Evolutionary conservation across 2,329 filamentous ascomycete species (phyloP), one percentile per base, ranked within the genome.

Genomic region (Pseudopithomyces maydicus): DNA sequence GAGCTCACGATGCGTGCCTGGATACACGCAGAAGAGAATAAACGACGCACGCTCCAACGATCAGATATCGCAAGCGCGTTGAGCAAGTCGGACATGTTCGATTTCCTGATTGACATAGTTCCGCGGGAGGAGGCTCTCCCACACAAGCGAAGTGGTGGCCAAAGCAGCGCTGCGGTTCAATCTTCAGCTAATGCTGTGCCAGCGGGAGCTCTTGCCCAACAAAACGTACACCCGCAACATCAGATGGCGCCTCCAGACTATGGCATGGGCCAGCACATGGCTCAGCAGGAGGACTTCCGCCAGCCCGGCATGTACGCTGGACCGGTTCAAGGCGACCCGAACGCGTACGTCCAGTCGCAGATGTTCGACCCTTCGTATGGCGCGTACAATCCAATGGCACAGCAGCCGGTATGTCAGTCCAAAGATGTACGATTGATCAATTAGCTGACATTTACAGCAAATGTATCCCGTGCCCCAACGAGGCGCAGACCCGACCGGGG

Each of bases 11-110:
- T 99, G 95, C 91, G 95, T 63, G 95, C 95, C 45, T 99, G 95
- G 95, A 99, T 99, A 63, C 95, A 99, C 70, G 95, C 95, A 15
- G 95, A 99, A 74, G 95, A 99, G 79, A 99, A 99, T 81, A 99
- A 99, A 82, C 87, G 95, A 29, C 88, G 95, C 42, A 99, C 95
- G 1, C 82, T 99, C 39, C 95, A 99, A 78, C 88, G 95, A 49
- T 97, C 92, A 55, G 95, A 99, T 72, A 99, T 99, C 74, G 95
- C 95, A 20, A 96, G 92, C 11, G 95, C 95, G 14, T 83, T 99
- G 22, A 90, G 92, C 58, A 99, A 99, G 79, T 97, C 92, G 20
- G 95, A 99, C 80, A 99, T 99, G 95, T 99, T 99, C 77, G 95
- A 99, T 80, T 99, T 99, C 79, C 83, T 99, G 57, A 99, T 99